These are phyloP conservation scores for Apiospora pterosperma DNA, from an alignment of 2,329 filamentous ascomycete genomes.

Conservation along the genomic window DNA sequence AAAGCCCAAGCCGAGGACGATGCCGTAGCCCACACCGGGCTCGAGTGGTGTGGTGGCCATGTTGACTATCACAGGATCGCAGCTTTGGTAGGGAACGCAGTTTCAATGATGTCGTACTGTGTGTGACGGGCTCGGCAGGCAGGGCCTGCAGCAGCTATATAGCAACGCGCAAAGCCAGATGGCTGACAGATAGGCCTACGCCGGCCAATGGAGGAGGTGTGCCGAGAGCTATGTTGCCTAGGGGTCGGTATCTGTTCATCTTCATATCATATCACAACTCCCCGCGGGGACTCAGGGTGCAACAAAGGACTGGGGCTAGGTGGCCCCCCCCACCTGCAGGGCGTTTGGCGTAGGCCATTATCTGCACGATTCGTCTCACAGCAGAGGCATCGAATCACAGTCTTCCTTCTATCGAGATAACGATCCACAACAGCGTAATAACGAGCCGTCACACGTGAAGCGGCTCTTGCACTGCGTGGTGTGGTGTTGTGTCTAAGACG, in stretches of 20 bases:
- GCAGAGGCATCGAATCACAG: background rate
- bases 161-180: background rate
- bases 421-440: background rate
- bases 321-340: background rate
- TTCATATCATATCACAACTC: background rate
- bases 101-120: background rate
- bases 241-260: no score
- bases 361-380: background rate
- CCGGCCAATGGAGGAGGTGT: background rate
- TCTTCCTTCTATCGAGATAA: background rate
- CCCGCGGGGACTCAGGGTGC: background rate
- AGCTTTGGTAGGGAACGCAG: background rate
- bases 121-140: background rate
- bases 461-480: background rate
- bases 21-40: constrained; percentile 61
- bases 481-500: background rate
- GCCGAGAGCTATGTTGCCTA: background rate
- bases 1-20: constrained; percentile 71
- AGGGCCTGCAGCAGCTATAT: background rate
- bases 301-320: background rate
- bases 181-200: background rate
- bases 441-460: background rate
- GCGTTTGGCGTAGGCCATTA: background rate
- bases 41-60: constrained; percentile 29
- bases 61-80: constrained; percentile 7